phyloP scores from a whole-genome alignment of 441 rosid species.

The Euphorbia celastroides region DNA sequence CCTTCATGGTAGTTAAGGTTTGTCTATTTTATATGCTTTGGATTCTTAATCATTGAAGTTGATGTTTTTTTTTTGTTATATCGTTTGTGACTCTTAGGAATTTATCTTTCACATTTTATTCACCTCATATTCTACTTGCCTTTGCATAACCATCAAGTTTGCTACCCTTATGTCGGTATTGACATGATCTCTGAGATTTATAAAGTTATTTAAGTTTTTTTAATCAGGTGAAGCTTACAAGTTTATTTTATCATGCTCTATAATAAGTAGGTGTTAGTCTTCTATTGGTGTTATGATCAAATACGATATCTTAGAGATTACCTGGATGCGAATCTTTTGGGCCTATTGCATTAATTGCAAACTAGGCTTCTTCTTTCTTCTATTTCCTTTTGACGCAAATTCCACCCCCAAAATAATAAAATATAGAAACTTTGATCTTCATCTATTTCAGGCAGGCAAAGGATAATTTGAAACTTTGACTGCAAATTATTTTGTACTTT shows the following conservation, averaged over 20 bases:
- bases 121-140: background rate
- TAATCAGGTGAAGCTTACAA: background rate
- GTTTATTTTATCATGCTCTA: background rate
- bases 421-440: background rate
- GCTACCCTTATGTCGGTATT: background rate
- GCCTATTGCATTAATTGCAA: background rate
- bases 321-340: background rate
- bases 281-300: background rate
- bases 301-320: background rate
- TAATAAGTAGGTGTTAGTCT: background rate
- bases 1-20: slow-evolving; percentile 25
- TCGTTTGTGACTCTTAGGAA: background rate
- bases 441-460: background rate
- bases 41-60: background rate
- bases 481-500: background rate
- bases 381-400: background rate
- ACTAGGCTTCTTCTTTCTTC: background rate
- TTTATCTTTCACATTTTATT: background rate
- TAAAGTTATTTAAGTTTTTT: background rate
- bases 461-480: background rate
- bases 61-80: background rate
- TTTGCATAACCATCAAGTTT: background rate
- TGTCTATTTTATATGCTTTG: background rate
- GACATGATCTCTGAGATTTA: background rate
- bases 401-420: background rate